A percentile compares a stretch with the other conserved stretches of the same genome.
Evolutionary conservation across 2,329 filamentous ascomycete species (phyloP).

Genomic region (Aspergillus ochraceus): DNA sequence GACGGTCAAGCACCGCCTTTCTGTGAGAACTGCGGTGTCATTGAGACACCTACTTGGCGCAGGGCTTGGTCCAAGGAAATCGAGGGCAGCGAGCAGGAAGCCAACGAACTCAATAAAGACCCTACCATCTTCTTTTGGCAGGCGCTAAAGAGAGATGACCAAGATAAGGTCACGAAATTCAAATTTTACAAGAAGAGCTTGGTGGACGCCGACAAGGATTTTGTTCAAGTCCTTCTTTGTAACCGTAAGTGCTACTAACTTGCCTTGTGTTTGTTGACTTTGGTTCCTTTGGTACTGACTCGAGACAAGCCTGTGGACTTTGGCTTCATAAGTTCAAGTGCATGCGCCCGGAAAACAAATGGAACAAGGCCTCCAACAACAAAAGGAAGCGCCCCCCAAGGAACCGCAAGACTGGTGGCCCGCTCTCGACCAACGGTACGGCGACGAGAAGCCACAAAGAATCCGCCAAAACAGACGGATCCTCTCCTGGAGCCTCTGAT

Average conservation of each 20-base stretch:
- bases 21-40: conserved; percentile 89
- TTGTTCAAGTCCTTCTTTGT: conserved; percentile 75
- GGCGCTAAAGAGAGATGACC: conserved; percentile 61
- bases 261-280: background rate
- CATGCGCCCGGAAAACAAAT: conserved; percentile 80
- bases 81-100: conserved; percentile 66
- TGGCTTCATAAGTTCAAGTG: conserved; percentile 88
- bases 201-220: conserved; percentile 66
- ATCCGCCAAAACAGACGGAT: conserved; percentile 32
- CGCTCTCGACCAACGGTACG: conserved; percentile 33
- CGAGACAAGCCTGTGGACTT: conserved; percentile 71
- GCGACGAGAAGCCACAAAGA: conserved; percentile 34
- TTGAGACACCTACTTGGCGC: conserved; percentile 95
- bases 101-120: conserved; percentile 71
- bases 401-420: conserved; percentile 34
- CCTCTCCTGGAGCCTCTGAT: conserved; percentile 40
- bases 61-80: conserved; percentile 83
- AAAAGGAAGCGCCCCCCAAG: conserved; percentile 42
- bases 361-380: conserved; percentile 63
- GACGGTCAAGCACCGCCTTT: conserved; percentile 83
- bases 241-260: conserved; percentile 66
- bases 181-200: conserved; percentile 74
- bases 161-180: conserved; percentile 65
- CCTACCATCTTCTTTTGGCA: conserved; percentile 75
- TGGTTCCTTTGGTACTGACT: conserved; percentile 11